A percentile compares a stretch with the other conserved stretches of the same genome.
Conservation (phyloP, 768 basidiomycete species). For the Ramaria sp. region DNA sequence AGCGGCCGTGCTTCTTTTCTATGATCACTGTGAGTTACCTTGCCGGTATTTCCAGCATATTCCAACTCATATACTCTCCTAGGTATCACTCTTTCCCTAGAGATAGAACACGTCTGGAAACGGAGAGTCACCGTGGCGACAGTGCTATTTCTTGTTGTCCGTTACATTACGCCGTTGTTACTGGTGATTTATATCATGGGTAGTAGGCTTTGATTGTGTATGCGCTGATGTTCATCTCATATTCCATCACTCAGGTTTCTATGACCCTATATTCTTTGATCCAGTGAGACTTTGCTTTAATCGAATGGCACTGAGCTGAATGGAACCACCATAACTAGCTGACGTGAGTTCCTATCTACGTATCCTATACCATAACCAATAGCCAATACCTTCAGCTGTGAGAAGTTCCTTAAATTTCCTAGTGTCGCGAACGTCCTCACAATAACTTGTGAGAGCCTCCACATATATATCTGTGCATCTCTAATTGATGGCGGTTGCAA, state of each 20-base stretch:
- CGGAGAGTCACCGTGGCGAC: background rate
- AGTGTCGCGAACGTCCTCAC: background rate
- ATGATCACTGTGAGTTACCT: background rate
- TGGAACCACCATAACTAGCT: background rate
- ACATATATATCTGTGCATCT: background rate
- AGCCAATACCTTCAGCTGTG: background rate
- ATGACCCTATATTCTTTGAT: background rate
- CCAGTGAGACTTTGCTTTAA: too few relatives aligned
- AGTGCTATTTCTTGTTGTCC: background rate
- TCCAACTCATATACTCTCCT: background rate
- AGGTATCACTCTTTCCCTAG: slow-evolving; percentile 1
- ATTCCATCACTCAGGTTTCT: background rate
- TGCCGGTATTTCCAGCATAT: background rate
- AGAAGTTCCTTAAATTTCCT: background rate
- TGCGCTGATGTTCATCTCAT: background rate
- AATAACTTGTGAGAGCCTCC: background rate
- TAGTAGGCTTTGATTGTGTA: background rate
- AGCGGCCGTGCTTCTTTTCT: background rate
- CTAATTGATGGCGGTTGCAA: too few relatives aligned
- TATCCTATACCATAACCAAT: background rate
- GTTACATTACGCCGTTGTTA: background rate
- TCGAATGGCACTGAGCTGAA: too few relatives aligned
- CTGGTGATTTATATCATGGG: background rate
- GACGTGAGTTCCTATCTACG: background rate
- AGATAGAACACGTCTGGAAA: slow-evolving; percentile 1